Base-by-base conservation (phyloP, 768 basidiomycete species). In the Hypsizygus marmoreus region DNA sequence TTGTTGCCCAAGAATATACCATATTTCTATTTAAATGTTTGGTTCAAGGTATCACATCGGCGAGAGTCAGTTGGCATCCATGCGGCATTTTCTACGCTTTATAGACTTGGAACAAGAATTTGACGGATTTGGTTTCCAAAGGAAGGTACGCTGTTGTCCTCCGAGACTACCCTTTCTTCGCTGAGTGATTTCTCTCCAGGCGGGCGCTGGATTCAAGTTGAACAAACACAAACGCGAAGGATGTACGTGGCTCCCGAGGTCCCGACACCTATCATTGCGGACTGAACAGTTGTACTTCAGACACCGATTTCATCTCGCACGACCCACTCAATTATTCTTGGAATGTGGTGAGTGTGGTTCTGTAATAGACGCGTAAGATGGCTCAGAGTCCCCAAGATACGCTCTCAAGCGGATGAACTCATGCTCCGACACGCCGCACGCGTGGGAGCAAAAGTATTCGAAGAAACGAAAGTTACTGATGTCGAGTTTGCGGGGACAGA, bases 331-430 rank as follows among this genome's bases (percentile, higher is more conserved):
- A 80, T 43, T 64, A 62, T 36, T 67, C 82, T 2, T 84, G 81
- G 81, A 83, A 84, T 55, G 80, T 84, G 49, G 79, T 77, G 47
- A 47, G 79, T 70, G n/a, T n/a, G n/a, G n/a, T n/a, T n/a, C n/a
- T n/a, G n/a, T n/a, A n/a, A n/a, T n/a, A n/a, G n/a, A n/a, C n/a
- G n/a, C n/a, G n/a, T n/a, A n/a, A n/a, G n/a, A n/a, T n/a, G n/a
- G n/a, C n/a, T n/a, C n/a, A n/a, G n/a, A n/a, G n/a, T n/a, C n/a
- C n/a, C n/a, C 60, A 59, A 81, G 80, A 66, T 73, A 25, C 78
- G 83, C 28, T 71, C 82, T 2, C 77, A 83, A 50, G 77, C 79
- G 34, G 83, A 86, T 56, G 65, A 79, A 8, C 50, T 86, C 22
- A 71, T 86, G 19, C 72, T 86, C 23, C 61, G 75, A 8, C 80